Evolutionary conservation across 2,329 filamentous ascomycete genomes (phyloP).

Genomic region (Colletotrichum sp.): DNA sequence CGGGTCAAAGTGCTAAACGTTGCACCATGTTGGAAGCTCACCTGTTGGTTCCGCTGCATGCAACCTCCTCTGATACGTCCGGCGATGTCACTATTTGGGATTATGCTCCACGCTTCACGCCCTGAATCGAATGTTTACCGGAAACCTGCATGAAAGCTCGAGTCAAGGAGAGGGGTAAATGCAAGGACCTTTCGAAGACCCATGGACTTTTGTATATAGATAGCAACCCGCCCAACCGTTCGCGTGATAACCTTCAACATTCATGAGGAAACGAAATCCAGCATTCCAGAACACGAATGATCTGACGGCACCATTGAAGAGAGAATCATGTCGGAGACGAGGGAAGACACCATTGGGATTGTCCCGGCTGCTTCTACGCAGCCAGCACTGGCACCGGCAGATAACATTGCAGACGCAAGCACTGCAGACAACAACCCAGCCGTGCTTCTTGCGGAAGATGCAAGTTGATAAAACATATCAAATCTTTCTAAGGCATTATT

Average conservation of each 20-base stretch:
- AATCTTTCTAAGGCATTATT: background rate
- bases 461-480: background rate
- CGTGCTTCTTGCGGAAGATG: background rate
- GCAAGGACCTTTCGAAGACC: background rate
- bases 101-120: background rate
- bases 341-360: background rate
- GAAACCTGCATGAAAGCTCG: background rate
- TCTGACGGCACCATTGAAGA: background rate
- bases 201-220: background rate
- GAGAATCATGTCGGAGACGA: background rate
- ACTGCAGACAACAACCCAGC: background rate
- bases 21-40: background rate
- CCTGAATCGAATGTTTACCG: background rate
- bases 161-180: background rate
- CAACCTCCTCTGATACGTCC: background rate
- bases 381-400: background rate
- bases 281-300: fast-evolving
- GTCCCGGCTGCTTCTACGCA: background rate
- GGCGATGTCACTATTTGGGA: background rate
- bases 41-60: background rate
- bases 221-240: background rate
- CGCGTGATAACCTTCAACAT: background rate
- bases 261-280: background rate
- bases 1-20: background rate
- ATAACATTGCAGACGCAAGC: background rate